Conservation (phyloP, 2,329 filamentous ascomycete species). For the Gnomoniopsis smithogilvyi region DNA sequence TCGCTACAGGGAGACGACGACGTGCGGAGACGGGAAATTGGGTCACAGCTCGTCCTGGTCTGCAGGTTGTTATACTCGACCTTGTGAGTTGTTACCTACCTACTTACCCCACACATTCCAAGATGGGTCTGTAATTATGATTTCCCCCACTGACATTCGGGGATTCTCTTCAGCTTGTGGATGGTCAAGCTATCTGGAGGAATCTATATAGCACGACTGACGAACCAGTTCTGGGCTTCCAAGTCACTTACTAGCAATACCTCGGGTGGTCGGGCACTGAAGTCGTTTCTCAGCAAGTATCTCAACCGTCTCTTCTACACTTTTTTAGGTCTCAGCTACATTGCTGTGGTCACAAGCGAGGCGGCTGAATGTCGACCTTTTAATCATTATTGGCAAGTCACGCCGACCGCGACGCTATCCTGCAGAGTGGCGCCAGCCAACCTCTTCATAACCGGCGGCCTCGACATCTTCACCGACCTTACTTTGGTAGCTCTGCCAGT, state of each 20-base stretch:
- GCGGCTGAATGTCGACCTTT: constrained; percentile 80
- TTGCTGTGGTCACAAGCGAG: constrained; percentile 57
- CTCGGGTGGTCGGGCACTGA: neutral
- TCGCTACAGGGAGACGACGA: neutral
- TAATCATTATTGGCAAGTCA: constrained; percentile 33
- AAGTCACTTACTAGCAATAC: neutral
- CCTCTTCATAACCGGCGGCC: neutral
- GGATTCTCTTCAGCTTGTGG: neutral
- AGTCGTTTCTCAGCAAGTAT: neutral
- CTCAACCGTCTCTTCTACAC: neutral
- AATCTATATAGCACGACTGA: neutral
- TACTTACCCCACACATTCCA: no score
- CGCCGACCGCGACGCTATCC: neutral
- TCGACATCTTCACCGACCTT: neutral
- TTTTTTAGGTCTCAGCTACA: neutral
- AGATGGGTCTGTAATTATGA: no score
- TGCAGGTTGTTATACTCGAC: neutral
- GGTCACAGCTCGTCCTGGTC: neutral
- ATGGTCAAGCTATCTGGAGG: neutral
- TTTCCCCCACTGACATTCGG: no score
- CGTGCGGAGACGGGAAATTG: neutral
- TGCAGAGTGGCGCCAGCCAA: neutral
- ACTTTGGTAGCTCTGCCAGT: neutral
- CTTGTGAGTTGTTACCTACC: neutral
- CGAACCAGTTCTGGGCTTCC: neutral